Conservation (phyloP, 345 rosid genomes). For the Fremontodendron californicum region DNA sequence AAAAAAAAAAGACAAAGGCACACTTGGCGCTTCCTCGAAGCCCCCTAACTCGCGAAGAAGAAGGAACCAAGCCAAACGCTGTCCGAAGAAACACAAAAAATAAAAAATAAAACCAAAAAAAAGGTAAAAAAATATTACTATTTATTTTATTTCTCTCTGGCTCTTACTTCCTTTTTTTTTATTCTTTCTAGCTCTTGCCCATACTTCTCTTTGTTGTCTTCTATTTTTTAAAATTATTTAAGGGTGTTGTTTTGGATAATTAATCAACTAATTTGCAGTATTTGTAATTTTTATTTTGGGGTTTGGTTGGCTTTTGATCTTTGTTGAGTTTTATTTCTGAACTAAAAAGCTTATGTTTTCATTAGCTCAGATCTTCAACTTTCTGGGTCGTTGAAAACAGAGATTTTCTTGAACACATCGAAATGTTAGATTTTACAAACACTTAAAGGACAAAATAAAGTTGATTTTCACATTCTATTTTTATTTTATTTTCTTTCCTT, state of each 20-base stretch:
- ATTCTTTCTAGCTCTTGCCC: no score
- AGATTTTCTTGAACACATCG: neutral
- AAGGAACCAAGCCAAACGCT: conserved; percentile 10
- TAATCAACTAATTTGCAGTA: neutral
- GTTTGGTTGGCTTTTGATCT: neutral
- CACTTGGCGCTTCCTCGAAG: conserved; percentile 42
- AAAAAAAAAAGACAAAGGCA: neutral
- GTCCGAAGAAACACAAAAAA: neutral
- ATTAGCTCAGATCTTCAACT: neutral
- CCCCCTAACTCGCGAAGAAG: conserved; percentile 20
- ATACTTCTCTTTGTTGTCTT: neutral
- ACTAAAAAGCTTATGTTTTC: neutral
- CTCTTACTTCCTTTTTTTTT: neutral
- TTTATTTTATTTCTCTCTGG: neutral
- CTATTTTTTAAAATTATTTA: no score
- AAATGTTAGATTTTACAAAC: neutral
- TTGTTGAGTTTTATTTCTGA: neutral
- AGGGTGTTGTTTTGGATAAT: neutral
- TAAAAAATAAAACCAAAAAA: no score
- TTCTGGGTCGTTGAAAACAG: neutral
- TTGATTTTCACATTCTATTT: neutral
- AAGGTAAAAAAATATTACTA: neutral
- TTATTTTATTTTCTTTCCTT: neutral
- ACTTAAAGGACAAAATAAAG: neutral
- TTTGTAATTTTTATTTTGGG: neutral